Evolutionary conservation across 2,329 filamentous ascomycete species (phyloP).

Genomic region (Arthrobotrys entomopaga): DNA sequence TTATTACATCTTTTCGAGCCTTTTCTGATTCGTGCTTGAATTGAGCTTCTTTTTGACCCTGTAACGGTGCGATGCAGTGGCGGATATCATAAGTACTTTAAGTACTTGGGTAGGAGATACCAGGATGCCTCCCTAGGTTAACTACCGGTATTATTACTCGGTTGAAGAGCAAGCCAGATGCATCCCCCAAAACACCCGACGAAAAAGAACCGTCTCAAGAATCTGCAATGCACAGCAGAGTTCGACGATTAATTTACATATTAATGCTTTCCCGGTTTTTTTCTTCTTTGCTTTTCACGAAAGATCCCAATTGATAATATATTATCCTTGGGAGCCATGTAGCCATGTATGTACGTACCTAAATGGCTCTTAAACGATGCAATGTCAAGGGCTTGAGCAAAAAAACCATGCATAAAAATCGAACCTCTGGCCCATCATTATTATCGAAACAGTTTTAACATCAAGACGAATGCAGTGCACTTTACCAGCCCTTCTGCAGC

Average conservation of each 20-base stretch:
- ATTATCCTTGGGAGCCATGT: constrained; percentile 7
- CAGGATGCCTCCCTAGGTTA: not conserved
- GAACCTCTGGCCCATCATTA: no score
- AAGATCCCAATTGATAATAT: constrained; percentile 1
- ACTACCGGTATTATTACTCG: not conserved
- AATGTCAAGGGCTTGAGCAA: constrained; percentile 15
- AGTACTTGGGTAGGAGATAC: constrained; percentile 20
- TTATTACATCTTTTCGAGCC: constrained; percentile 9
- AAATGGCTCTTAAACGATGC: constrained; percentile 43
- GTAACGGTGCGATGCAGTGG: constrained; percentile 15
- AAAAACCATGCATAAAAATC: constrained; percentile 21
- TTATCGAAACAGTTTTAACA: no score
- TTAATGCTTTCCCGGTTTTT: constrained; percentile 37
- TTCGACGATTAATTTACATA: not conserved
- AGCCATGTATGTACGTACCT: no score
- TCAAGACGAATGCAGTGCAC: no score
- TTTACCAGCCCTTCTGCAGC: constrained; percentile 10
- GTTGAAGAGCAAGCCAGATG: not conserved
- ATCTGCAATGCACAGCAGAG: not conserved
- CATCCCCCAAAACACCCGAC: constrained; percentile 7
- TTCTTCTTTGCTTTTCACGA: no score
- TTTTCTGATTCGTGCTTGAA: constrained; percentile 34
- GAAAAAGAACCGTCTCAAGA: constrained; percentile 17
- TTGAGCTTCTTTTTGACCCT: constrained; percentile 9
- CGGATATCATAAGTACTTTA: no score